These are phyloP conservation scores for Xylariaceae sp. DNA, from an alignment of 2,329 filamentous ascomycete species.

Conservation along the genomic window DNA sequence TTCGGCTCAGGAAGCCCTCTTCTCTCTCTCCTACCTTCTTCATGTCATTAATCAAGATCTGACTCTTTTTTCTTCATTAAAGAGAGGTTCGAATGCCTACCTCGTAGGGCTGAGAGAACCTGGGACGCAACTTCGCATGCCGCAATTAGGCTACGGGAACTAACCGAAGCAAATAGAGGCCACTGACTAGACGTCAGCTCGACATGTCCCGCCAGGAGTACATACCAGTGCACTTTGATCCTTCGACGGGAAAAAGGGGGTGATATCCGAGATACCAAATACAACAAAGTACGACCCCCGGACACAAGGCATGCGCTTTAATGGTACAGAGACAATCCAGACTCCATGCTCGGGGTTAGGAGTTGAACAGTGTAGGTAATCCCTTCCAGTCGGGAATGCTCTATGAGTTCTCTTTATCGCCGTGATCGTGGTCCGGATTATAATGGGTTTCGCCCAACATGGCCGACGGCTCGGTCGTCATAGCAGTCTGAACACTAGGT, in stretches of 20 bases:
- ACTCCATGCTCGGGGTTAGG: slow-evolving; percentile 14
- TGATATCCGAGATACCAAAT: slow-evolving; percentile 13
- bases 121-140: slow-evolving; percentile 2
- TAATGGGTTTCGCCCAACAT: slow-evolving; percentile 68
- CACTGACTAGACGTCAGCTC: neutral
- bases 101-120: neutral
- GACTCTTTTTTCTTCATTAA: neutral
- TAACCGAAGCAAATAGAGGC: neutral
- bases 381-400: neutral
- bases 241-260: slow-evolving; percentile 4
- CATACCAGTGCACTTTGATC: slow-evolving; percentile 8
- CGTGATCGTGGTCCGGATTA: slow-evolving; percentile 55
- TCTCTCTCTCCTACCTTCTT: neutral
- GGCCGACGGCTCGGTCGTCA: slow-evolving; percentile 48
- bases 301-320: slow-evolving; percentile 23
- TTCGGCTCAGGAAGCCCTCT: neutral
- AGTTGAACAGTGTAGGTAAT: slow-evolving; percentile 4
- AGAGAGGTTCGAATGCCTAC: slow-evolving; percentile 1
- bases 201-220: slow-evolving; percentile 5
- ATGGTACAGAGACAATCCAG: slow-evolving; percentile 25
- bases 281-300: slow-evolving; percentile 22
- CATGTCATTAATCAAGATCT: neutral
- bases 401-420: slow-evolving; percentile 32
- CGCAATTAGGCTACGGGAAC: neutral
- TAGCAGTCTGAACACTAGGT: slow-evolving; percentile 51